phyloP scores from a whole-genome alignment of 768 basidiomycete species.

The Amanita muscaria region DNA sequence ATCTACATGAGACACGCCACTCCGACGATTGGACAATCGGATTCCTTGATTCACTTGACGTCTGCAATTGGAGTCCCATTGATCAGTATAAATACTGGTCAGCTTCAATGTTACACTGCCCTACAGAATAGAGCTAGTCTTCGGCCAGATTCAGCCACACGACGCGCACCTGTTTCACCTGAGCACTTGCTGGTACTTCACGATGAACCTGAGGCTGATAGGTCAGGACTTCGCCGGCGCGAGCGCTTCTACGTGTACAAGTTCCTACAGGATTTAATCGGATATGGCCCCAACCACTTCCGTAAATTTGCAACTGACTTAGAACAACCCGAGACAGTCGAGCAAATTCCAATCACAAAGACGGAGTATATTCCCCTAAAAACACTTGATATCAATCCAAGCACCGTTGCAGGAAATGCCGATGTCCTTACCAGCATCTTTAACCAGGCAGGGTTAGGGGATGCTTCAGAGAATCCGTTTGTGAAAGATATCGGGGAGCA shows the following conservation, averaged over 20 bases:
- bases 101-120: constrained; percentile 22
- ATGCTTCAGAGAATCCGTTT: constrained; percentile 13
- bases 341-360: constrained; percentile 18
- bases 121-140: no score
- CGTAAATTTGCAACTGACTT: constrained; percentile 11
- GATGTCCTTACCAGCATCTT: no score
- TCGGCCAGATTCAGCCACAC: no score
- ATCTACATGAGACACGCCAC: constrained; percentile 22
- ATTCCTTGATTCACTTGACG: constrained; percentile 24
- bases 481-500: constrained; percentile 11
- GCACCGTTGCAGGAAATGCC: no score
- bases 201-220: no score
- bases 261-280: constrained; percentile 18
- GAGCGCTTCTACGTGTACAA: constrained; percentile 22
- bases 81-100: constrained; percentile 12
- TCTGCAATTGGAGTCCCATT: constrained; percentile 24
- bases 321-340: constrained; percentile 17
- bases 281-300: constrained; percentile 20
- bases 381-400: constrained; percentile 17
- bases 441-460: constrained; percentile 14
- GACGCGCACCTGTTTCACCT: constrained; percentile 9
- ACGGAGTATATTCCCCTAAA: constrained; percentile 13
- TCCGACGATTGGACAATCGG: constrained; percentile 22
- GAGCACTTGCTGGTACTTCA: no score
- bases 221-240: constrained; percentile 15